phyloP scores from a whole-genome alignment of 2,329 filamentous ascomycete genomes.

The Alternaria ventricosa region DNA sequence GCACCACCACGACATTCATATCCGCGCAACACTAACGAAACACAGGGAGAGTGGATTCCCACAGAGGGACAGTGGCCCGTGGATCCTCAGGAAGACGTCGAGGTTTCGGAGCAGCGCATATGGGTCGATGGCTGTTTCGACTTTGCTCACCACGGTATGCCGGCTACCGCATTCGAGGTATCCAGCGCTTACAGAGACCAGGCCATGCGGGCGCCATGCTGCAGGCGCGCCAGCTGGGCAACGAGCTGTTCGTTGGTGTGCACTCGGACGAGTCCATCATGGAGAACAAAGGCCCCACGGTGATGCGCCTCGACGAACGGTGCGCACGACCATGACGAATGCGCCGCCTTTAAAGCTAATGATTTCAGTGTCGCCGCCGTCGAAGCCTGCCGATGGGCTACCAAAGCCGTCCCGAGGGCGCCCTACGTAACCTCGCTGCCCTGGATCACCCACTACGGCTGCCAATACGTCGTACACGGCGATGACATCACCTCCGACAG shows the following conservation, averaged over 20 bases:
- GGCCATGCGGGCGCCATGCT: slow-evolving; percentile 97
- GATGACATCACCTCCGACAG: slow-evolving; percentile 97
- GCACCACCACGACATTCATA: not conserved
- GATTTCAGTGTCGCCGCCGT: slow-evolving; percentile 77
- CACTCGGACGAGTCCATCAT: slow-evolving; percentile 96
- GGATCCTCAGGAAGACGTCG: slow-evolving; percentile 66
- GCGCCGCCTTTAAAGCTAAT: slow-evolving; percentile 1
- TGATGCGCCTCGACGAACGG: slow-evolving; percentile 94
- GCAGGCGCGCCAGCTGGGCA: slow-evolving; percentile 89
- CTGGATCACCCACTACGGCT: slow-evolving; percentile 96
- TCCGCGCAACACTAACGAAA: not conserved
- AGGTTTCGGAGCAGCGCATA: slow-evolving; percentile 73
- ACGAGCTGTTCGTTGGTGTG: slow-evolving; percentile 87
- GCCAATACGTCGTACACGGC: slow-evolving; percentile 93
- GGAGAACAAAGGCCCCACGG: slow-evolving; percentile 96
- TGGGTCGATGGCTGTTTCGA: slow-evolving; percentile 99
- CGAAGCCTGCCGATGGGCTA: slow-evolving; percentile 94
- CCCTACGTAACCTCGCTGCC: slow-evolving; percentile 93
- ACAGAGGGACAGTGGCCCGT: slow-evolving; percentile 66
- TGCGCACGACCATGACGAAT: slow-evolving; percentile 40
- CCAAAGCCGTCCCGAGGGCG: slow-evolving; percentile 79
- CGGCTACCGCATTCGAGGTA: not conserved
- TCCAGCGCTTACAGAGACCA: slow-evolving; percentile 47
- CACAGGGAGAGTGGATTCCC: slow-evolving; percentile 55
- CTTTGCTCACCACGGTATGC: slow-evolving; percentile 91